phyloP scores from a whole-genome alignment of 441 rosid genomes.

The Hypseocharis bilobata region DNA sequence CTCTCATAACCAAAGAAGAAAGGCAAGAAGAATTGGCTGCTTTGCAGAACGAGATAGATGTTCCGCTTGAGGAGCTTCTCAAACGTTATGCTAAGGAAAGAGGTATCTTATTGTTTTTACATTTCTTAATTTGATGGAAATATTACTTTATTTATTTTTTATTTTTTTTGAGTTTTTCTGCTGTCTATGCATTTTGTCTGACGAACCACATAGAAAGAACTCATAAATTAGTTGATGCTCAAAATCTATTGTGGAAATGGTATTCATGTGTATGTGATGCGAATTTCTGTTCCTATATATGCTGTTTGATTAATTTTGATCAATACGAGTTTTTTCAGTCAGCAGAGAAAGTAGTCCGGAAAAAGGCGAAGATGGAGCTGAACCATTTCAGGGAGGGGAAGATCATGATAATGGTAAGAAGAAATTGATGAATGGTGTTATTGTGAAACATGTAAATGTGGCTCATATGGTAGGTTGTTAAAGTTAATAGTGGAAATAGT shows the following conservation, averaged over 20 bases:
- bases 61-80: conserved; percentile 83
- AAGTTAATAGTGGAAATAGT: too few relatives aligned
- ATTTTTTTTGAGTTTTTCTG: not conserved
- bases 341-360: conserved; percentile 8
- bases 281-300: not conserved
- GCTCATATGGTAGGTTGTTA: too few relatives aligned
- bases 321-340: conserved; percentile 5
- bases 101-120: conserved; percentile 35
- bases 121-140: not conserved
- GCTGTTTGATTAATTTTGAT: not conserved
- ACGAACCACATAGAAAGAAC: not conserved
- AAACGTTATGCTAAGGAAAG: conserved; percentile 45
- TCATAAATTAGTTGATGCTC: not conserved
- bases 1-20: conserved; percentile 70
- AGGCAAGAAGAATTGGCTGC: conserved; percentile 90
- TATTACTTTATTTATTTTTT: too few relatives aligned
- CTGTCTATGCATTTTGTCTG: not conserved
- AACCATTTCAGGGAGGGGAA: not conserved
- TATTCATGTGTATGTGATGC: not conserved
- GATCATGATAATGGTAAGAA: not conserved
- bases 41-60: conserved; percentile 64
- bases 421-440: not conserved
- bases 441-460: not conserved
- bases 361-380: not conserved
- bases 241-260: not conserved